A percentile compares a stretch with the other conserved stretches of the same genome.
Evolutionary conservation across 345 rosid species (phyloP).

Genomic region (Trapa bicornis): DNA sequence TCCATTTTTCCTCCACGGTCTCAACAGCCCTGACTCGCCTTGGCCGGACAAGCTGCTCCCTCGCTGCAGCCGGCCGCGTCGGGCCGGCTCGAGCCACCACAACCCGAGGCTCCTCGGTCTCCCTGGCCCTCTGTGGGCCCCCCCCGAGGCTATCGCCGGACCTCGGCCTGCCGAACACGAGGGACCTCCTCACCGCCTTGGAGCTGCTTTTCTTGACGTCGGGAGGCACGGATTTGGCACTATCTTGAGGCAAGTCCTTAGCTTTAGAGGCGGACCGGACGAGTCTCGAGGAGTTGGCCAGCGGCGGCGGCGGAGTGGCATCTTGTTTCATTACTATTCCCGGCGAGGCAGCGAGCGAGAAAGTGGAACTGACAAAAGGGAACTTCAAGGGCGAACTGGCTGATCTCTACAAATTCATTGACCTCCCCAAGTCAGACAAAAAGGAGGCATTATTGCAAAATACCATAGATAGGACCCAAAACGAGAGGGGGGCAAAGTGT

Average conservation of each 20-base stretch:
- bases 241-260: slow-evolving; percentile 23
- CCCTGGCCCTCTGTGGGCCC: slow-evolving; percentile 21
- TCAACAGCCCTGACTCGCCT: slow-evolving; percentile 21
- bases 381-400: background rate
- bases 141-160: slow-evolving; percentile 28
- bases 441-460: slow-evolving; percentile 9
- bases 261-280: slow-evolving; percentile 26
- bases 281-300: slow-evolving; percentile 26
- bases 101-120: slow-evolving; percentile 11
- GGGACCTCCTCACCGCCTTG: slow-evolving; percentile 23
- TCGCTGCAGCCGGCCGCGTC: slow-evolving; percentile 20
- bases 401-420: slow-evolving; percentile 4
- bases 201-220: slow-evolving; percentile 21
- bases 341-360: background rate
- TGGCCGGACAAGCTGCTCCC: slow-evolving; percentile 46
- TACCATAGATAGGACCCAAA: background rate
- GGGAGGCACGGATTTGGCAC: slow-evolving; percentile 31
- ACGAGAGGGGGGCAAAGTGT: background rate
- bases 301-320: slow-evolving; percentile 7
- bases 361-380: background rate
- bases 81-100: slow-evolving; percentile 23
- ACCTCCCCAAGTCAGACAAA: slow-evolving; percentile 7
- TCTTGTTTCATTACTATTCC: slow-evolving; percentile 17
- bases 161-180: slow-evolving; percentile 28
- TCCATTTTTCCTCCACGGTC: slow-evolving; percentile 16